Evolutionary conservation across 495 filamentous ascomycete species (phyloP).

Genomic region (Trichocladium uniseriatum): DNA sequence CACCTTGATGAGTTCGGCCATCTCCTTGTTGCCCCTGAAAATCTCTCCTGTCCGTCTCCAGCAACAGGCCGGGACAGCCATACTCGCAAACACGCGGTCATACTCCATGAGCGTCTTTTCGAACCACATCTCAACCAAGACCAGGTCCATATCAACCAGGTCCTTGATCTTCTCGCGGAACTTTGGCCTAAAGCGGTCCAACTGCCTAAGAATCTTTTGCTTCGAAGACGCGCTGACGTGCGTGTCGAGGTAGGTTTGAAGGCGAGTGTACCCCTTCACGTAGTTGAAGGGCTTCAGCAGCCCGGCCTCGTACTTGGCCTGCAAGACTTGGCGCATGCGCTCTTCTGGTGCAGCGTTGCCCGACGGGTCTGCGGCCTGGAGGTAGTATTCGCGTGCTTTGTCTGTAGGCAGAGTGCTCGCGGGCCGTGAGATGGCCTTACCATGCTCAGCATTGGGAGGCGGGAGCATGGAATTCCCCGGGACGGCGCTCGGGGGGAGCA

Average conservation of each 20-base stretch:
- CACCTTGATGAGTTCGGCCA: constrained; percentile 93
- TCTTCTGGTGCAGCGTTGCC: constrained; percentile 88
- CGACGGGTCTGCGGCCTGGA: constrained; percentile 89
- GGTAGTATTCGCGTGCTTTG: constrained; percentile 88
- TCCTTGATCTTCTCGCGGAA: constrained; percentile 91
- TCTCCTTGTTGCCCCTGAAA: constrained; percentile 95
- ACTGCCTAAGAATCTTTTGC: constrained; percentile 78
- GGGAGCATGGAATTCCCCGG: constrained; percentile 31
- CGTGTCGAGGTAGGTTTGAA: constrained; percentile 82
- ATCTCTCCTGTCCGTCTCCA: constrained; percentile 97
- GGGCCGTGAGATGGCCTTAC: constrained; percentile 51
- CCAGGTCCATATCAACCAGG: constrained; percentile 83
- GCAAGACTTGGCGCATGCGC: constrained; percentile 88
- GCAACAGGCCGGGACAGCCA: constrained; percentile 96
- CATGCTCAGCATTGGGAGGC: constrained; percentile 42
- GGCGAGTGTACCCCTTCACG: constrained; percentile 83
- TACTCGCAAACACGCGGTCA: constrained; percentile 95
- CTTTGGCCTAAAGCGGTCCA: constrained; percentile 88
- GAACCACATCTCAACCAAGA: constrained; percentile 98
- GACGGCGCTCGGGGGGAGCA: constrained; percentile 32
- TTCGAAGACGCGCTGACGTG: constrained; percentile 71
- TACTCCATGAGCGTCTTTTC: constrained; percentile 92
- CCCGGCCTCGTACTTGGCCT: constrained; percentile 91
- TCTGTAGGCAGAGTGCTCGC: constrained; percentile 55
- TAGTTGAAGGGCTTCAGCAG: constrained; percentile 96